Percentiles rank a stretch among this genome's conserved stretches.
Evolutionary conservation across 768 basidiomycete species (phyloP).

Genomic region (Hypsizygus marmoreus): DNA sequence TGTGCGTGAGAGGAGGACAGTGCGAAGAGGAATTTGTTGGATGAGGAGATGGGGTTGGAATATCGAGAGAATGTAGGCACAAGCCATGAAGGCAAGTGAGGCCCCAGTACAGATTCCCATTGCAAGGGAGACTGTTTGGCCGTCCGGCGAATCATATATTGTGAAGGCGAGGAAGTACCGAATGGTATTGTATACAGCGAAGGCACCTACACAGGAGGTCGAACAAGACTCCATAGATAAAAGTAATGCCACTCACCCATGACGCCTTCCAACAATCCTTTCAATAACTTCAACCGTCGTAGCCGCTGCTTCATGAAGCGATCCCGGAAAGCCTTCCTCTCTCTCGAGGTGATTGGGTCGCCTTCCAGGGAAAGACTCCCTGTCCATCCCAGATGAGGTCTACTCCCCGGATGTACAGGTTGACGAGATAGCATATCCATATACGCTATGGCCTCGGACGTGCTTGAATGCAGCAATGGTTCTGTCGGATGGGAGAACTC

Average conservation of each 20-base stretch:
- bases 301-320: conserved; percentile 25
- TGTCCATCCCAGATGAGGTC: conserved; percentile 25
- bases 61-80: conserved; percentile 38
- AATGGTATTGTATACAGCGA: conserved; percentile 62
- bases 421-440: conserved; percentile 35
- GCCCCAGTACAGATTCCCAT: conserved; percentile 50
- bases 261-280: conserved; percentile 32
- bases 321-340: conserved; percentile 30
- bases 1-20: conserved; percentile 30
- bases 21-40: conserved; percentile 29
- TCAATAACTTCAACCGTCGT: conserved; percentile 28
- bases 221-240: not conserved
- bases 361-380: conserved; percentile 27
- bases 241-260: conserved; percentile 35
- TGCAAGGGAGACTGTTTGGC: conserved; percentile 45
- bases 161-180: conserved; percentile 68
- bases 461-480: conserved; percentile 38
- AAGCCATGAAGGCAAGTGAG: conserved; percentile 40
- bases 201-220: conserved; percentile 41
- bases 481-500: conserved; percentile 44
- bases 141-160: conserved; percentile 37
- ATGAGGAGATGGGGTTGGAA: conserved; percentile 39
- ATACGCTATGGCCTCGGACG: conserved; percentile 31
- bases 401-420: conserved; percentile 28
- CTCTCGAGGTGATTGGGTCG: conserved; percentile 26